Conservation (phyloP, 768 basidiomycete species). For the Suillus americanus region DNA sequence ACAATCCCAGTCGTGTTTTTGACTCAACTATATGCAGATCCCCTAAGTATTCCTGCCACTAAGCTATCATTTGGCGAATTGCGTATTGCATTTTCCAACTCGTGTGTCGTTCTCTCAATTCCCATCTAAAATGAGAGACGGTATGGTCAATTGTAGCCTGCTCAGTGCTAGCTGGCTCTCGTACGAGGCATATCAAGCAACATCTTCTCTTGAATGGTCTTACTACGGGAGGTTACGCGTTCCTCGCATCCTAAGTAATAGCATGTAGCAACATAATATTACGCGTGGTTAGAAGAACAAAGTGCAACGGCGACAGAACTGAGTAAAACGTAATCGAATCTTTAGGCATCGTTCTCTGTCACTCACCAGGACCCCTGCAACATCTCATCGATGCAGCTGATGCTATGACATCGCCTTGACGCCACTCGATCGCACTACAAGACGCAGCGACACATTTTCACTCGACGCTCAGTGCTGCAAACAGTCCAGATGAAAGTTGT, state of each 20-base stretch:
- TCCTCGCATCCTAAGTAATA: neutral
- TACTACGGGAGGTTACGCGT: neutral
- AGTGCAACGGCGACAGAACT: neutral
- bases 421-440: slow-evolving; percentile 73
- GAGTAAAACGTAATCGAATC: neutral
- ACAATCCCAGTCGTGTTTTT: too few species aligned
- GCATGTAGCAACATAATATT: neutral
- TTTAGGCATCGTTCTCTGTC: too few species aligned
- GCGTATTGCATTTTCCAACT: neutral
- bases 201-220: neutral
- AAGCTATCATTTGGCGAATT: neutral
- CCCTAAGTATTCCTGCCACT: too few species aligned
- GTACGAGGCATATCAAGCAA: neutral
- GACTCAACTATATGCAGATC: too few species aligned
- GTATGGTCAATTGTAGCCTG: too few species aligned
- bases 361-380: neutral
- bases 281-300: neutral
- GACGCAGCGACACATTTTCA: slow-evolving; percentile 85
- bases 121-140: neutral
- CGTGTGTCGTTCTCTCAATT: neutral
- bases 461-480: slow-evolving; percentile 91
- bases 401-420: slow-evolving; percentile 20
- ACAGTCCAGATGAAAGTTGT: slow-evolving; percentile 67
- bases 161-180: neutral
- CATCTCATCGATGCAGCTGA: neutral